These are phyloP conservation scores for Lachnellula arida DNA, from an alignment of 2,329 filamentous ascomycete species.

Conservation along the genomic window DNA sequence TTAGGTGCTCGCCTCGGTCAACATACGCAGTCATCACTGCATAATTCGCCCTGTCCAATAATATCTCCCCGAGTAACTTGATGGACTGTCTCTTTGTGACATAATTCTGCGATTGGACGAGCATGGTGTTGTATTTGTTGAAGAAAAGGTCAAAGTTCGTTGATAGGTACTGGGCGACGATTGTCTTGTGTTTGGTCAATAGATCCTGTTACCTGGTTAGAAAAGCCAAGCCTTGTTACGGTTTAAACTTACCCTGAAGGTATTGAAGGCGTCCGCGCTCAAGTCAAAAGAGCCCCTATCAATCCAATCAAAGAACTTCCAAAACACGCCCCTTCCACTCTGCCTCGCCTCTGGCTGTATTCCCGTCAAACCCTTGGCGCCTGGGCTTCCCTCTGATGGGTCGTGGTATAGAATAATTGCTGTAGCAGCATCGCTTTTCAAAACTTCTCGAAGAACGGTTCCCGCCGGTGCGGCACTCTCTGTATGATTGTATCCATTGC, in stretches of 20 bases:
- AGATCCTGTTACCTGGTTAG: slow-evolving; percentile 63
- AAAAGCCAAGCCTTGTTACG: background rate
- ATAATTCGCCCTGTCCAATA: slow-evolving; percentile 94
- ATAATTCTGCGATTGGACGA: slow-evolving; percentile 91
- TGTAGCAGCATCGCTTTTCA: slow-evolving; percentile 86
- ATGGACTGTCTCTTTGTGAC: slow-evolving; percentile 98
- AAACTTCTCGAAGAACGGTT: slow-evolving; percentile 79
- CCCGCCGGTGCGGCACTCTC: slow-evolving; percentile 91
- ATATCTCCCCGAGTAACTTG: slow-evolving; percentile 90
- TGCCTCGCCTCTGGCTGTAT: slow-evolving; percentile 74
- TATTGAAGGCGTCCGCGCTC: slow-evolving; percentile 94
- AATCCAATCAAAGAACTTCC: slow-evolving; percentile 97
- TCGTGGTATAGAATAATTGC: slow-evolving; percentile 93
- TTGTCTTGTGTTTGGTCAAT: slow-evolving; percentile 85
- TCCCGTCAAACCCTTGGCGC: slow-evolving; percentile 66
- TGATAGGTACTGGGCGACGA: slow-evolving; percentile 82
- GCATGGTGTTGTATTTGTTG: slow-evolving; percentile 76
- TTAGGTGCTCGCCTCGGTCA: slow-evolving; percentile 89
- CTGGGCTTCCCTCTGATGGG: slow-evolving; percentile 66
- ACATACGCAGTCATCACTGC: slow-evolving; percentile 98
- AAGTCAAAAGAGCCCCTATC: slow-evolving; percentile 96
- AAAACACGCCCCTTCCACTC: slow-evolving; percentile 82
- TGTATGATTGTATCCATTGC: slow-evolving; percentile 82
- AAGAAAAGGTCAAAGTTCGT: slow-evolving; percentile 95
- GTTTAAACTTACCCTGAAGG: slow-evolving; percentile 68